Evolutionary conservation across 768 basidiomycete genomes (phyloP).

Genomic region (Tricholoma sp.): DNA sequence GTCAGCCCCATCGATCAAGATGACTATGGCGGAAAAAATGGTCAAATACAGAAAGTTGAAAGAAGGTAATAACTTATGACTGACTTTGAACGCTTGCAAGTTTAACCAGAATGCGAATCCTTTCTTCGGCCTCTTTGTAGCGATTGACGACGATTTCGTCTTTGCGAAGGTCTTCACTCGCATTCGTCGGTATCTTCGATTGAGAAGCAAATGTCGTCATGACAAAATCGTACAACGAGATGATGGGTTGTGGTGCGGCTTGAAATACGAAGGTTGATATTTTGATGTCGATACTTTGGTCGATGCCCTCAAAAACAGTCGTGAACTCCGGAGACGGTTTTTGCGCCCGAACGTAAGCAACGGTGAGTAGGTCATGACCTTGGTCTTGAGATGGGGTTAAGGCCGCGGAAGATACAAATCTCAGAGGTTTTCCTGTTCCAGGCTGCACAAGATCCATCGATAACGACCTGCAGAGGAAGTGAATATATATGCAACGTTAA

Average conservation of each 20-base stretch:
- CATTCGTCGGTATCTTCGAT: not conserved
- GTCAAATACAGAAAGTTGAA: not conserved
- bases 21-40: constrained; percentile 40
- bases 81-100: constrained; percentile 80
- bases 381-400: constrained; percentile 25
- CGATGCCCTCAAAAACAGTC: constrained; percentile 73
- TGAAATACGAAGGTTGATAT: constrained; percentile 89
- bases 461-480: constrained; percentile 48
- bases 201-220: constrained; percentile 90
- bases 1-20: constrained; percentile 65
- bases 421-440: constrained; percentile 40
- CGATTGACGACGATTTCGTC: constrained; percentile 2
- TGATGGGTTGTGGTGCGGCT: constrained; percentile 84
- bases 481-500: constrained; percentile 7
- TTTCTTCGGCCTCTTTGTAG: constrained; percentile 31
- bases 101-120: constrained; percentile 78
- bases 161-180: not conserved
- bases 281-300: constrained; percentile 82
- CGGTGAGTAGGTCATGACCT: constrained; percentile 65
- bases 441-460: constrained; percentile 69
- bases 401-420: constrained; percentile 61
- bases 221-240: constrained; percentile 92
- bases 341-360: constrained; percentile 78
- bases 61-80: constrained; percentile 9
- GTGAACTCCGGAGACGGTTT: constrained; percentile 81